Evolutionary conservation across 2,329 filamentous ascomycete genomes (phyloP).

Genomic region (Tolypocladium ovalisporum): DNA sequence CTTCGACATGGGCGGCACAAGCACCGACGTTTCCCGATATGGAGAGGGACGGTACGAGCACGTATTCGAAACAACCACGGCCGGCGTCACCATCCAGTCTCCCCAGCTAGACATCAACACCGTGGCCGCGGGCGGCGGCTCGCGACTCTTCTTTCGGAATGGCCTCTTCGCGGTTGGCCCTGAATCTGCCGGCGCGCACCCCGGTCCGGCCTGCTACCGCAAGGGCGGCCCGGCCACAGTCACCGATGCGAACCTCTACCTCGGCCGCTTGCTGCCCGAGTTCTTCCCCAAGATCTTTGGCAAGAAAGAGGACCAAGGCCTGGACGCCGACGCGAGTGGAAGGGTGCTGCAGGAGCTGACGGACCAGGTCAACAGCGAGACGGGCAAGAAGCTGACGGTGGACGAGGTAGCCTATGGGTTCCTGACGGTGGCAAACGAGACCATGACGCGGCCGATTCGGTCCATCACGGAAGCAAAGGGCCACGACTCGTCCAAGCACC

Average conservation of each 20-base stretch:
- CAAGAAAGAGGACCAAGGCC: constrained; percentile 10
- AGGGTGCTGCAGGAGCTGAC: constrained; percentile 30
- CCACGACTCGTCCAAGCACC: constrained; percentile 22
- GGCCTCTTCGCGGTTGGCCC: constrained; percentile 65
- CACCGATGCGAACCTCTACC: constrained; percentile 60
- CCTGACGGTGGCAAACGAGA: constrained; percentile 23
- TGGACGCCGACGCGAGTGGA: constrained; percentile 28
- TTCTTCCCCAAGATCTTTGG: constrained; percentile 56
- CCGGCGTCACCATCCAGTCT: constrained; percentile 67
- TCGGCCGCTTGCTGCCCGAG: constrained; percentile 48
- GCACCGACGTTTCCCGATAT: constrained; percentile 64
- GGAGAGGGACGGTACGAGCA: constrained; percentile 29
- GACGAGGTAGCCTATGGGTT: constrained; percentile 27
- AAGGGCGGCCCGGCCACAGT: constrained; percentile 62
- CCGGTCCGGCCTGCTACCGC: constrained; percentile 61
- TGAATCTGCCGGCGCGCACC: constrained; percentile 59
- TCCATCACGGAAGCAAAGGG: constrained; percentile 24
- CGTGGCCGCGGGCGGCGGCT: constrained; percentile 64
- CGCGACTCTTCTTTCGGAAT: constrained; percentile 58
- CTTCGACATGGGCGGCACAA: constrained; percentile 65
- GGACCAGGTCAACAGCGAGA: constrained; percentile 30
- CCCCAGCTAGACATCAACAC: constrained; percentile 77
- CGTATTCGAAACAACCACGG: constrained; percentile 64
- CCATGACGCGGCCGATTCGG: constrained; percentile 24
- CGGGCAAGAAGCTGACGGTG: constrained; percentile 11